These are phyloP conservation scores for Monosporascus sp. DNA, from an alignment of 2,329 filamentous ascomycete species.

Conservation along the genomic window DNA sequence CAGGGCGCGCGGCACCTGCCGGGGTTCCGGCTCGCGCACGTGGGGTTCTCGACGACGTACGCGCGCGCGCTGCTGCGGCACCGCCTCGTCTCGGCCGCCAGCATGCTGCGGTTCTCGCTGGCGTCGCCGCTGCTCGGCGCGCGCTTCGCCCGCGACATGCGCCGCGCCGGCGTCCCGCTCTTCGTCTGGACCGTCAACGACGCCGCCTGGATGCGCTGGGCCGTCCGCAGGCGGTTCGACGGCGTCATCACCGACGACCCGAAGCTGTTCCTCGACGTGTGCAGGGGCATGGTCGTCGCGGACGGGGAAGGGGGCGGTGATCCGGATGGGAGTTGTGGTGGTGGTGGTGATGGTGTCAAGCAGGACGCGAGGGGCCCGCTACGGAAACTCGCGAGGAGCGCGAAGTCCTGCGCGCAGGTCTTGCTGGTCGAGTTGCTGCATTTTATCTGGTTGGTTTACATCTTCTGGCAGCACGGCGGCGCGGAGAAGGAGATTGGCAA, in stretches of 20 bases:
- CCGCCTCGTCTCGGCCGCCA: slow-evolving; percentile 67
- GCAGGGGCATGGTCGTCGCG: slow-evolving; percentile 25
- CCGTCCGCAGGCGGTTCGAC: slow-evolving; percentile 61
- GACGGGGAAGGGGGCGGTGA: background rate
- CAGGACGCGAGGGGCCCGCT: background rate
- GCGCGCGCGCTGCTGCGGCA: slow-evolving; percentile 62
- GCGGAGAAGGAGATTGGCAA: background rate
- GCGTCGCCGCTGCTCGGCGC: slow-evolving; percentile 60
- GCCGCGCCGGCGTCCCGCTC: slow-evolving; percentile 51
- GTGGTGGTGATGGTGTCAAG: background rate
- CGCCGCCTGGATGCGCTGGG: slow-evolving; percentile 74
- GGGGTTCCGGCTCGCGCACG: slow-evolving; percentile 58
- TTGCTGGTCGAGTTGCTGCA: slow-evolving; percentile 8
- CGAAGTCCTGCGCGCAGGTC: slow-evolving; percentile 1
- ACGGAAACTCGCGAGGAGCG: background rate
- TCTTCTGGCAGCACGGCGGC: background rate
- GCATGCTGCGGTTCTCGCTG: slow-evolving; percentile 65
- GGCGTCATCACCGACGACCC: slow-evolving; percentile 86
- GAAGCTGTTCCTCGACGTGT: slow-evolving; percentile 58
- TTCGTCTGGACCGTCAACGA: slow-evolving; percentile 87
- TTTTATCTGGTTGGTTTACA: background rate
- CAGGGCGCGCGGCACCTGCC: slow-evolving; percentile 58
- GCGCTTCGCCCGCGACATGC: slow-evolving; percentile 59
- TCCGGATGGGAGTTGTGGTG: background rate
- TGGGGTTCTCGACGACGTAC: slow-evolving; percentile 61